Base-by-base conservation (phyloP, 2,329 filamentous ascomycete species). In the Akanthomyces lecanii region DNA sequence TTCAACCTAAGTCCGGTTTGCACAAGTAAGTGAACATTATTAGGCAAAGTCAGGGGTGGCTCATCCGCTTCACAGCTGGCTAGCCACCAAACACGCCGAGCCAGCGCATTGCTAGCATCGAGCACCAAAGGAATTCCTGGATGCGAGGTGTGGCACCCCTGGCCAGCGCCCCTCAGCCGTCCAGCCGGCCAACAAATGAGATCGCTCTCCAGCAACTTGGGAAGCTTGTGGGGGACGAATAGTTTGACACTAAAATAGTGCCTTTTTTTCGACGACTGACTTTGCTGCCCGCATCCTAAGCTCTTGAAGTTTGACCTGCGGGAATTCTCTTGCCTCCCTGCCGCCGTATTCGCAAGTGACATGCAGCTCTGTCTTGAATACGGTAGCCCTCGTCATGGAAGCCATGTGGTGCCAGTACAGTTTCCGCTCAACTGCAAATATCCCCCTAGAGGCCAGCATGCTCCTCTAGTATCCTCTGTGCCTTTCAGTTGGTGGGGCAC, bases 231-330 rank as follows among this genome's bases (percentile, higher is more conserved):
- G 36, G 42, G 16, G 47, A 51, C 50, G 33, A 53, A 23, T 53
- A 30, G 53, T 45, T 38, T 56, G 23, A 11, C 53, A 45, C 53
- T 56, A 56, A 30, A 30, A 30, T 56, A 56, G 53, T 56, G 38
- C 23, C 25, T 30, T 45, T n/a, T 42, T 14, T 56, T 23, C 25
- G 33, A 33, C 51, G 38, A 16, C 23, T 21, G 14, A 16, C 40
- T 30, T 21, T 30, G 10, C 18, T 33, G 25, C 25, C 21, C 11
- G 53, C 50, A 23, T n/a, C 50, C 14, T 10, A 28, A 45, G 10
- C 23, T 23, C 33, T 14, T 38, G 2, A 23, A 54, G 11, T 14
- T 53, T 53, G 50, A 25, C 30, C 28, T 21, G 50, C n/a, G 16
- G n/a, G 11, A 23, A 21, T 21, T 53, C 21, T 5, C 21, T 25